Base-by-base conservation (phyloP, 2,329 filamentous ascomycete species). In the Ascosphaera apis region DNA sequence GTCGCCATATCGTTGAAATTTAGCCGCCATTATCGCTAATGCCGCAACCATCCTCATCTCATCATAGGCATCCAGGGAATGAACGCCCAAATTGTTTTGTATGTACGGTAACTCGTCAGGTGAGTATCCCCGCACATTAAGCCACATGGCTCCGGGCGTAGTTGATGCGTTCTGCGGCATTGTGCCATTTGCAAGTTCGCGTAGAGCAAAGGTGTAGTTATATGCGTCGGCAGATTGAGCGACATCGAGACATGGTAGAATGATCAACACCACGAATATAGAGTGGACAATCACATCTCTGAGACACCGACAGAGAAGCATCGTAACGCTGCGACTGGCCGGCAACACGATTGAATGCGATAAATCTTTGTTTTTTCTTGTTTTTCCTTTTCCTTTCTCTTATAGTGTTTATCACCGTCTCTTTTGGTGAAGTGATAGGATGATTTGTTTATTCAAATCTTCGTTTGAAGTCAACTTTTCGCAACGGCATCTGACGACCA, bases 1-100 rank as follows among this genome's bases (percentile, higher is more conserved):
- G 13, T 32, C 31, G 6, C 31, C 31, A 17, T 32, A 32, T 5
- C 5, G 31, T 17, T 32, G 5, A 17, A 6, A 32, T 15, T 32
- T 15, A n/a, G 31, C 31, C 6, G 31, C 31, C 31, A 32, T 32
- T 5, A 32, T 32, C 5, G 31, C 31, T 17, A 32, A 32, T 17
- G n/a, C 6, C n/a, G 31, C 31, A 17, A 32, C 31, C 31, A 15
- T 15, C 16, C 31, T 15, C 13, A 32, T 5, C 13, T 32, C 31
- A 32, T 32, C 31, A 32, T 32, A 32, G 31, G 31, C 31, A n/a
- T 32, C 31, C n/a, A 32, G 13, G 8, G 31, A 32, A 17, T 32
- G 31, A 15, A 32, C 13, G 6, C 31, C 31, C 6, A 32, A n/a
- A 17, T 32, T 32, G 8, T 32, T 15, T 17, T 32, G 31, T 32